phyloP scores from a whole-genome alignment of 208 protist species.

The Strigomonas culicis region DNA sequence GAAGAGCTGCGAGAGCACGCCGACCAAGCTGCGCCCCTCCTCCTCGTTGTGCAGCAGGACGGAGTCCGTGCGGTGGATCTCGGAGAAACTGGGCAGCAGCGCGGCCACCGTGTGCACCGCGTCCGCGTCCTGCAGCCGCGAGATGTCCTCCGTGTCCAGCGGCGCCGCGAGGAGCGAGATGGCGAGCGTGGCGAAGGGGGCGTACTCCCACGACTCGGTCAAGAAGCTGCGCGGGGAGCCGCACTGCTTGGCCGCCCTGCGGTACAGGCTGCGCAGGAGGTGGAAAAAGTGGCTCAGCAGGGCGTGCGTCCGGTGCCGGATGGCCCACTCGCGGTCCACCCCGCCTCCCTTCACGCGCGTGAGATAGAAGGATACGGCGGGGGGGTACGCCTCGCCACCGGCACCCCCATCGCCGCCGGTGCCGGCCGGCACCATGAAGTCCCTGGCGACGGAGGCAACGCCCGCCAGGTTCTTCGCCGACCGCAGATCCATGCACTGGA shows the following conservation, averaged over 20 bases:
- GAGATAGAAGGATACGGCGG: slow-evolving; percentile 33
- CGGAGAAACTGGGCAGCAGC: not conserved
- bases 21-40: not conserved
- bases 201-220: slow-evolving; percentile 55
- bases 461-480: not conserved
- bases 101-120: not conserved
- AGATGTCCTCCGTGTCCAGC: slow-evolving; percentile 31
- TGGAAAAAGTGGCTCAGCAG: slow-evolving; percentile 40
- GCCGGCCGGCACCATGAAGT: not conserved
- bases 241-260: slow-evolving; percentile 23
- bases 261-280: slow-evolving; percentile 30
- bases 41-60: not conserved
- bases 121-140: not conserved
- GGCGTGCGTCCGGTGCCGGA: slow-evolving; percentile 44
- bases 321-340: slow-evolving; percentile 26
- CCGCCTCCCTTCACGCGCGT: slow-evolving; percentile 48
- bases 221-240: slow-evolving; percentile 52
- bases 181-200: slow-evolving; percentile 39
- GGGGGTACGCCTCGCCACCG: not conserved
- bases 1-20: not conserved
- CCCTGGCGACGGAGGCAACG: not conserved
- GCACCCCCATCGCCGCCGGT: not conserved
- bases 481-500: not conserved
- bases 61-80: not conserved
- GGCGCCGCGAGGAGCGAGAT: slow-evolving; percentile 55